These are phyloP conservation scores for Ceratocystiopsis sp. DNA, from an alignment of 2,329 filamentous ascomycete species.

Conservation along the genomic window DNA sequence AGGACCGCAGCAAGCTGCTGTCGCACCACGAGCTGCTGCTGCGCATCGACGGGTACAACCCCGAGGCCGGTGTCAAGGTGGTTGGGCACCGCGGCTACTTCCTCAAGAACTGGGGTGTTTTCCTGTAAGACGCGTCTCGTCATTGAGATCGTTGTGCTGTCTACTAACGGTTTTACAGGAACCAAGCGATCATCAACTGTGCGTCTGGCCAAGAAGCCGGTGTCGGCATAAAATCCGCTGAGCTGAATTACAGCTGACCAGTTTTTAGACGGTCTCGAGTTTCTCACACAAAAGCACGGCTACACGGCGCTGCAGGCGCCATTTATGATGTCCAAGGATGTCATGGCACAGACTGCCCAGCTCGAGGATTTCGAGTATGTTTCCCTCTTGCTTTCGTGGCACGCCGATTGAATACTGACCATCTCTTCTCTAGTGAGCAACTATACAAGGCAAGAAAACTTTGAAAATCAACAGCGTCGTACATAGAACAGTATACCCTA, in stretches of 20 bases:
- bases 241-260: background rate
- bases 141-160: background rate
- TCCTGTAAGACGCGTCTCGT: conserved; percentile 1
- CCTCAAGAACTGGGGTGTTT: conserved; percentile 61
- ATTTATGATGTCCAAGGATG: conserved; percentile 83
- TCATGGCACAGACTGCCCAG: conserved; percentile 97
- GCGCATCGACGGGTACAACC: conserved; percentile 79
- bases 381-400: background rate
- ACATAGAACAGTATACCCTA: background rate
- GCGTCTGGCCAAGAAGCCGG: background rate
- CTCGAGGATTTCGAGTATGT: conserved; percentile 71
- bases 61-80: conserved; percentile 81
- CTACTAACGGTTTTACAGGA: conserved; percentile 18
- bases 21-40: conserved; percentile 92
- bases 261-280: conserved; percentile 55
- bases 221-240: too few relatives aligned
- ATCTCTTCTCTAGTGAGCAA: conserved; percentile 43
- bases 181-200: conserved; percentile 82
- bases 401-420: background rate
- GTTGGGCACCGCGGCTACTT: conserved; percentile 93
- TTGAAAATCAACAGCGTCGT: background rate
- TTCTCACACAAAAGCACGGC: conserved; percentile 55
- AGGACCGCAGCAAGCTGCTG: conserved; percentile 54
- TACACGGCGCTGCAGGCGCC: conserved; percentile 75
- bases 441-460: conserved; percentile 54